A percentile compares a stretch with the other conserved stretches of the same genome.
Conservation (phyloP, 2,329 filamentous ascomycete genomes). For the Fusarium lyarnte region DNA sequence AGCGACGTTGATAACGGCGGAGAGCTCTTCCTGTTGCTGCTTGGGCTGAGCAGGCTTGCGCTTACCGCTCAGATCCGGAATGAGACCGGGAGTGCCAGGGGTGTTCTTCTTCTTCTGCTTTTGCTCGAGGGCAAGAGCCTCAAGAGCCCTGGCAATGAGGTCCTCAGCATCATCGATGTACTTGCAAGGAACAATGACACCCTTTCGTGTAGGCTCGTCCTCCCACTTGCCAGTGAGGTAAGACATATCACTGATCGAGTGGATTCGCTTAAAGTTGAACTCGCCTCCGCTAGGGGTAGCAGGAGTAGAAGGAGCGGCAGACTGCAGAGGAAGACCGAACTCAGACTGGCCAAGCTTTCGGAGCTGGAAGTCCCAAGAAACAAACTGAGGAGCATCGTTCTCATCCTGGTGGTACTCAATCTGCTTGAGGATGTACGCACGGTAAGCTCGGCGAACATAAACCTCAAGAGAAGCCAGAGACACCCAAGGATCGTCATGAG, state of each 20-base stretch:
- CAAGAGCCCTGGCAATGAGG: constrained; percentile 81
- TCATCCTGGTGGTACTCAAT: constrained; percentile 91
- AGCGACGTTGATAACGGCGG: constrained; percentile 91
- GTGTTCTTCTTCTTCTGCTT: constrained; percentile 66
- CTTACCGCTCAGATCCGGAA: constrained; percentile 79
- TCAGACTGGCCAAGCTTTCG: constrained; percentile 93
- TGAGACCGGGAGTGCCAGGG: constrained; percentile 64
- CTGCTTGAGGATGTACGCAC: constrained; percentile 90
- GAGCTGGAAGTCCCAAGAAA: constrained; percentile 96
- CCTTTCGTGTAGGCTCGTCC: constrained; percentile 84
- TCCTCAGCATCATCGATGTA: constrained; percentile 97
- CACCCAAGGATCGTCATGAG: constrained; percentile 93
- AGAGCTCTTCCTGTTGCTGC: constrained; percentile 73
- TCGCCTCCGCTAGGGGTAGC: constrained; percentile 72
- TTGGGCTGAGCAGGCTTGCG: constrained; percentile 60
- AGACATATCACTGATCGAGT: constrained; percentile 96
- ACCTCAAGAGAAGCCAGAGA: constrained; percentile 93
- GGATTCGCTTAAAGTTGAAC: constrained; percentile 79
- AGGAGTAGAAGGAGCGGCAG: constrained; percentile 85
- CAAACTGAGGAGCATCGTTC: constrained; percentile 71
- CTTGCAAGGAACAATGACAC: constrained; percentile 91
- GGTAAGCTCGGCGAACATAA: constrained; percentile 95
- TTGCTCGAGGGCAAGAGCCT: constrained; percentile 74
- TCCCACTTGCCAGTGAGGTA: constrained; percentile 80
- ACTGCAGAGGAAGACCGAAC: constrained; percentile 82